Conservation (phyloP, 208 protist species). For the Trypanosoma scelopori region DNA sequence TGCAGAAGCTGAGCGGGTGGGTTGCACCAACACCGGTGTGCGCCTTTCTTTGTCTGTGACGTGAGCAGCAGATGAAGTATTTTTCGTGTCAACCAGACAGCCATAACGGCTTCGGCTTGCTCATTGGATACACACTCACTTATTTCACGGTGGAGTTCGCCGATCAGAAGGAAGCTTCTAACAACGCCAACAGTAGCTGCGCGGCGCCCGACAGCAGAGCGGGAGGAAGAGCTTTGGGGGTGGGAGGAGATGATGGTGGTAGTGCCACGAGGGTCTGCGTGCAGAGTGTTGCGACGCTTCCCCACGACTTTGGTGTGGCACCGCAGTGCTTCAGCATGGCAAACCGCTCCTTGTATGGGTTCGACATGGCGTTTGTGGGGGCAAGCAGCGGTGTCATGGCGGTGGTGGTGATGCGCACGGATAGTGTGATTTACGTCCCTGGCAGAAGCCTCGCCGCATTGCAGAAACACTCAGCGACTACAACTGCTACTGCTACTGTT, state of each 20-base stretch:
- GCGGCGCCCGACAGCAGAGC: not conserved
- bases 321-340: constrained; percentile 72
- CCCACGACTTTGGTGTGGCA: constrained; percentile 47
- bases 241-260: not conserved
- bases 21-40: not conserved
- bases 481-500: constrained; percentile 16
- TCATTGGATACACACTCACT: constrained; percentile 61
- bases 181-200: constrained; percentile 3
- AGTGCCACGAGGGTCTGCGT: constrained; percentile 30
- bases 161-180: constrained; percentile 20
- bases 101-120: constrained; percentile 79
- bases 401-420: constrained; percentile 43
- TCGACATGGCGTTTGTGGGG: constrained; percentile 68
- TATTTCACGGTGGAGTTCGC: constrained; percentile 72
- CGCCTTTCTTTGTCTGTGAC: constrained; percentile 11
- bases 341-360: constrained; percentile 63
- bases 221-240: not conserved
- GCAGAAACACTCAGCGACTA: constrained; percentile 22
- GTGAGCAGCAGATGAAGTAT: constrained; percentile 58
- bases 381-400: constrained; percentile 55
- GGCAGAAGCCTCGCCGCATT: constrained; percentile 39
- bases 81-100: constrained; percentile 80
- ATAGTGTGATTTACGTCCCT: constrained; percentile 44
- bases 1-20: too few species aligned
- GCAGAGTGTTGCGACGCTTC: constrained; percentile 49